Base-by-base conservation (phyloP, 2,329 filamentous ascomycete species). In the Venturia pyrina region DNA sequence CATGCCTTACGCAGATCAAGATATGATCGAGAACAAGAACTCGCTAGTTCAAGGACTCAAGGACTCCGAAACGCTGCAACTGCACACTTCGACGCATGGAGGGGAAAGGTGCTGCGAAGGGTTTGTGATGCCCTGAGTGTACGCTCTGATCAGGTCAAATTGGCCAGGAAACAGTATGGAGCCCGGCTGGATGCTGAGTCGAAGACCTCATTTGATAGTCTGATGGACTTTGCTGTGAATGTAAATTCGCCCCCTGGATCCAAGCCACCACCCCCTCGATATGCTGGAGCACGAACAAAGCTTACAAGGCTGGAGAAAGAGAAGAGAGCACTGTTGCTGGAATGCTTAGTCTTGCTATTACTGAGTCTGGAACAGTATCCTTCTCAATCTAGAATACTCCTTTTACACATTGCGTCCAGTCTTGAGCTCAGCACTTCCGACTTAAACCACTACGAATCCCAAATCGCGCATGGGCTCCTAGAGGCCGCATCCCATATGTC, bases 301-400 rank as follows among this genome's bases (percentile, higher is more conserved):
- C 44, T 64, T 17, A 28, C 44, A 32, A 64, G 10, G 15, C n/a
- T 64, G 21, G 62, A 64, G 8, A 34, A 64, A 37, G 62, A 64
- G 43, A 50, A 64, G 32, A 34, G 43, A 34, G 24, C 41, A 34
- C 78, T 92, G 8, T 81, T 96, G 7, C 77, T 96, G 8, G 88
- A 95, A 70, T 84, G 87, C 0, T 78, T 91, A 13, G 66, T 78
- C 1, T 69, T 77, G 1, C 69, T 78, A 13, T 67, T 78, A n/a
- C 68, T 78, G 24, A 77, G 75, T 65, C 68, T 78, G 13, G 76
- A 78, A 67, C 71, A 74, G 65, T 77, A 78, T 63, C 71, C 74
- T 24, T 70, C 75, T 2, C 70, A 77, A 61, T 77, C 76, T 1
- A 69, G 76, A 7, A 72, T 74, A 0, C 68, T 77, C 2, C 68